Base-by-base conservation (phyloP, 106 monocot genomes). In the Acorus calamus region DNA sequence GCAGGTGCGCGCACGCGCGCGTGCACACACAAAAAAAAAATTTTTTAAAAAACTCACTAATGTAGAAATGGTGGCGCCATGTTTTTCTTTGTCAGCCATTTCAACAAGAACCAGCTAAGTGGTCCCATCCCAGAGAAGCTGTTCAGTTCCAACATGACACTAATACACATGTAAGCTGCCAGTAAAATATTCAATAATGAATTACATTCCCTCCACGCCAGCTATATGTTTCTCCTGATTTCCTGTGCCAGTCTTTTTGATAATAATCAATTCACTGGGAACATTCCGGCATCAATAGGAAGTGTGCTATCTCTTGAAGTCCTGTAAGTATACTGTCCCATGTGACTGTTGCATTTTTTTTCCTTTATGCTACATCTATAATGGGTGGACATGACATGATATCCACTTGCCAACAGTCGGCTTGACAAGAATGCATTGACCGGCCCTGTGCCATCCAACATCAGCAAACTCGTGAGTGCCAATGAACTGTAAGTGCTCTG, bases 41-140 rank as follows among this genome's bases (percentile, higher is more conserved):
- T n/a, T n/a, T n/a, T n/a, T n/a, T n/a, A n/a, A n/a, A 28, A 28
- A 28, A 28, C 28, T 28, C 28, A 28, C 28, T 28, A 28, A 28
- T 28, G 28, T 28, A 28, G 0, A 28, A 28, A 28, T 28, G 28
- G 28, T 28, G 28, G 28, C 28, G 28, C 0, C 28, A 28, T 28
- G 28, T 1, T 28, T 28, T 28, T 28, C 28, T 28, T 74, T 59
- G 42, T 13, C 79, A 94, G 94, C 60, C 94, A 94, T 76, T 94
- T 94, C 72, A 80, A 76, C 57, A 76, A 83, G 54, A 94, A 94
- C 80, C 72, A 84, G 73, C 57, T 94, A 52, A 76, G 90, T 13
- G 94, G 94, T n/a, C 6, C 14, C 3, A 75, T 94, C 56, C 80
- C 78, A 41, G 73, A 62, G 52, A 13, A 65, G 9, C 73, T 94